phyloP scores from a whole-genome alignment of 768 basidiomycete genomes.

The Amanita thiersii region DNA sequence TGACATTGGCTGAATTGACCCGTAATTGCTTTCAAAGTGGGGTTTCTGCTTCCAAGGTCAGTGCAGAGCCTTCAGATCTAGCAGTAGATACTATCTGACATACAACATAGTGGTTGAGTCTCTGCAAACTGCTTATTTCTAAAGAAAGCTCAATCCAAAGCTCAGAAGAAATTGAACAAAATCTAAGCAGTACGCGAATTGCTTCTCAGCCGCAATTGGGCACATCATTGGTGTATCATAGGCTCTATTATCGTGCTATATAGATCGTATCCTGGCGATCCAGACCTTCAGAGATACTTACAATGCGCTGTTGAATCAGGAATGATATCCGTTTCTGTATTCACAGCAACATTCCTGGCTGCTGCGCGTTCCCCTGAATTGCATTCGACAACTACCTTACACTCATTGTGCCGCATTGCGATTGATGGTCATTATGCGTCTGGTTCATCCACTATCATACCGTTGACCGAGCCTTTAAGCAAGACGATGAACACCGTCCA shows the following conservation, averaged over 20 bases:
- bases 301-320: constrained; percentile 48
- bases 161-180: constrained; percentile 38
- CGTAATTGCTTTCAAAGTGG: constrained; percentile 71
- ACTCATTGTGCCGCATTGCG: constrained; percentile 59
- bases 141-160: constrained; percentile 34
- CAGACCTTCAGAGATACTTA: constrained; percentile 59
- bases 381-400: constrained; percentile 57
- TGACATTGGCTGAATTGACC: constrained; percentile 66
- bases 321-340: constrained; percentile 48
- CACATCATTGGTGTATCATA: constrained; percentile 18
- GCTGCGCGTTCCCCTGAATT: constrained; percentile 59
- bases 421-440: constrained; percentile 58
- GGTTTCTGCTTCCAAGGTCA: constrained; percentile 53
- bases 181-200: constrained; percentile 50
- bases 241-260: constrained; percentile 66
- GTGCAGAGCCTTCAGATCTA: not conserved
- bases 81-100: constrained; percentile 7
- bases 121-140: constrained; percentile 55
- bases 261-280: constrained; percentile 62
- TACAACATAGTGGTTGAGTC: constrained; percentile 50
- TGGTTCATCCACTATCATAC: constrained; percentile 42
- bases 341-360: constrained; percentile 58
- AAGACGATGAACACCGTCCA: constrained; percentile 46
- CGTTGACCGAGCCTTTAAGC: constrained; percentile 43
- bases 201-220: not conserved